Percentiles rank a stretch among this genome's conserved stretches.
Evolutionary conservation across 129 eudicot species (phyloP).

Genomic region (Escallonia rubra): DNA sequence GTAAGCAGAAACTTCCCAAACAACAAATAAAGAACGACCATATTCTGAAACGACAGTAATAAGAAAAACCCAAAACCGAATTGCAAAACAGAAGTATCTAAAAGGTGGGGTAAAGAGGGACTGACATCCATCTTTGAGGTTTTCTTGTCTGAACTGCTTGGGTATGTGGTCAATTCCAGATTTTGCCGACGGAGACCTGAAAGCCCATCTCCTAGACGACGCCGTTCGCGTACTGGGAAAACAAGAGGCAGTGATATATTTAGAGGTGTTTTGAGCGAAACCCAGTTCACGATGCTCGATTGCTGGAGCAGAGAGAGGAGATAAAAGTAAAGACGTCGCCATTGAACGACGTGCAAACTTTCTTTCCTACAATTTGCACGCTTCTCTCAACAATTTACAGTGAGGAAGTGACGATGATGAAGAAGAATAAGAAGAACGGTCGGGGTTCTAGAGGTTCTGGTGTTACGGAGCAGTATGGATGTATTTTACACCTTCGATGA

Average conservation of each 20-base stretch:
- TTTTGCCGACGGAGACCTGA: constrained; percentile 38
- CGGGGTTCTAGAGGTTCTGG: not conserved
- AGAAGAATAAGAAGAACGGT: not conserved
- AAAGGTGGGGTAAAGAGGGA: not conserved
- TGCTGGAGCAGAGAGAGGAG: constrained; percentile 42
- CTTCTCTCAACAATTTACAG: not conserved
- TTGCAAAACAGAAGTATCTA: too few species aligned
- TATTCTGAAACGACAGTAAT: not conserved
- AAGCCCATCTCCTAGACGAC: constrained; percentile 26
- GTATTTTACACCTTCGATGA: not conserved
- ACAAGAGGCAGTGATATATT: constrained; percentile 26
- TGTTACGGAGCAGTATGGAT: not conserved
- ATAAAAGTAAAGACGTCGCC: constrained; percentile 42
- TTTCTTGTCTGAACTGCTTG: constrained; percentile 66
- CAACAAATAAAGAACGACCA: not conserved
- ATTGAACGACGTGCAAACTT: not conserved
- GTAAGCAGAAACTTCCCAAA: not conserved
- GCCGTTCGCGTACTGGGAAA: constrained; percentile 4
- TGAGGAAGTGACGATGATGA: not conserved
- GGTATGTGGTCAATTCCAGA: constrained; percentile 56
- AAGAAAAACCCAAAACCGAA: not conserved
- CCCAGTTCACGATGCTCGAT: constrained; percentile 36
- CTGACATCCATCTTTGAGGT: constrained; percentile 81
- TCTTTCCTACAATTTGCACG: not conserved
- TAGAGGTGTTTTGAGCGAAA: constrained; percentile 33